These are phyloP conservation scores for Hordeum vulgare DNA, from an alignment of 176 grass and related monocot species.

Conservation along the genomic window MorexV3_pseudomolecules_assembly NC_058520.1:548675130-548675629, in stretches of 20 bases:
- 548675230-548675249: too few species aligned
- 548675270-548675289: constrained; percentile 8
- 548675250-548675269: constrained; percentile 3
- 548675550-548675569: too few species aligned
- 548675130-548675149: neutral
- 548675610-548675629: too few species aligned
- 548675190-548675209: neutral
- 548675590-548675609: too few species aligned
- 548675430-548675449: too few species aligned
- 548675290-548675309: constrained; percentile 6
- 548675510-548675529: too few species aligned
- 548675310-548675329: constrained; percentile 8
- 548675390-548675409: neutral
- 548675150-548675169: constrained; percentile 3
- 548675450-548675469: too few species aligned
- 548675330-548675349: neutral
- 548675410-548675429: neutral
- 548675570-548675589: too few species aligned
- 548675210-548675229: neutral
- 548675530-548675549: too few species aligned
- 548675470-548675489: too few species aligned
- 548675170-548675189: neutral
- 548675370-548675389: constrained; percentile 1
- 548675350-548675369: neutral
- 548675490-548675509: too few species aligned